Conservation (phyloP, 208 protist species). For the Novymonas esmeraldas region DNA sequence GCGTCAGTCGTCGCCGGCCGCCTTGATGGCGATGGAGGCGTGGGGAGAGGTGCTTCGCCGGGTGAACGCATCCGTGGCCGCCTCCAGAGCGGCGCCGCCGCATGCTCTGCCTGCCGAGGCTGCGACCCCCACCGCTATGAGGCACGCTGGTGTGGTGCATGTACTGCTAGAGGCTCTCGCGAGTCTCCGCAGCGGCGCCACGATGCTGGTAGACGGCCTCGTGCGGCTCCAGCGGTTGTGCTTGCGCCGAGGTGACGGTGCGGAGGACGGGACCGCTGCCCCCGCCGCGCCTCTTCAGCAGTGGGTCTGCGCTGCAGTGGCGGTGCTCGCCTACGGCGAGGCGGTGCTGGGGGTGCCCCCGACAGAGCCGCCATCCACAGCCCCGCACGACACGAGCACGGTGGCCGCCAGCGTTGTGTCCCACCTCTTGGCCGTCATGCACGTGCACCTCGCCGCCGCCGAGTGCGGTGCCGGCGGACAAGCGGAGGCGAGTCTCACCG, state of each 20-base stretch:
- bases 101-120: no score
- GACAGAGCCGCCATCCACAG: no score
- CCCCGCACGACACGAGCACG: not conserved
- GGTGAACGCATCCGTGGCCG: not conserved
- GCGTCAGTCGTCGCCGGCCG: conserved; percentile 4
- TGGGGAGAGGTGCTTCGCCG: conserved; percentile 1
- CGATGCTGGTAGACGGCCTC: not conserved
- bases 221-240: conserved; percentile 4
- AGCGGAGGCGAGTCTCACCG: not conserved
- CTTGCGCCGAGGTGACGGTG: no score
- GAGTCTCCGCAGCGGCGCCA: conserved; percentile 14
- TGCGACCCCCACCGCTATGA: no score
- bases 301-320: conserved; percentile 15
- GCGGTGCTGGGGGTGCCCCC: conserved; percentile 6
- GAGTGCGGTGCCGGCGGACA: not conserved
- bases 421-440: conserved; percentile 7
- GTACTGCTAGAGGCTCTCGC: conserved; percentile 18
- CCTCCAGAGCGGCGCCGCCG: not conserved
- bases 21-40: conserved; percentile 16
- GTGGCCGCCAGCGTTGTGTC: not conserved
- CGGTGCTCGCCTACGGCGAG: conserved; percentile 28
- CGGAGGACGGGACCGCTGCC: no score
- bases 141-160: not conserved
- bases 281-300: no score
- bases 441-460: not conserved